Evolutionary conservation across 306 rosid genomes (phyloP), one percentile per base, ranked within the genome.

Genomic region (Rubus parviflorus): DNA sequence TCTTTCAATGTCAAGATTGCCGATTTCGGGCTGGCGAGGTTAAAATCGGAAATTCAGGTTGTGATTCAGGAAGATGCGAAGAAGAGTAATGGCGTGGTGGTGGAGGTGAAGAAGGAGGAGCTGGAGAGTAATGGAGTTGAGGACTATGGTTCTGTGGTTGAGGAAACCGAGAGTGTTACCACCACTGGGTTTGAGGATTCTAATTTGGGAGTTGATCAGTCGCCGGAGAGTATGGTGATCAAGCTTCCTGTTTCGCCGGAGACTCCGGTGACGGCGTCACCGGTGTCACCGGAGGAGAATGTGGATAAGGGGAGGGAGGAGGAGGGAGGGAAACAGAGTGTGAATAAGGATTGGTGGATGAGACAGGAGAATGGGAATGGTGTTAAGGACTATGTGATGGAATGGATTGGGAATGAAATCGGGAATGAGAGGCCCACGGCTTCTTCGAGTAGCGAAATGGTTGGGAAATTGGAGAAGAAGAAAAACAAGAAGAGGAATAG

Each of bases 341-440:
- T 11, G 47, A 58, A 77, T 77, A 92, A 74, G 77, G 97, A 90
- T 79, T 90, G 86, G 94, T 87, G 96, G 97, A 81, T 89, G 92
- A 87, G 82, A 79, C 92, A 94, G 25, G 93, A 94, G 22, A 85
- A 62, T 68, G 91, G 81, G 57, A 73, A 13, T 78, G 86, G 66
- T 22, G 87, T 88, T 67, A 93, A 92, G 90, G 97, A 88, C 81
- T 93, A 91, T 73, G 98, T 96, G 46, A 88, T 89, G 93, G 96
- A 91, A 56, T 96, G 99, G 99, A 90, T 96, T 73, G 97, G 98
- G 14, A 88, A 88, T 22, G 99, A 95, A 68, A 87, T 90, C 43
- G 86, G 86, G 47, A 87, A 74, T 51, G 97, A 87, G 54, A 83
- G 83, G 81, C 86, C 89, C 1, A 83, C 78, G 70, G 61, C 72